Base-by-base conservation (phyloP, 305 asterid species). In the Caryopteris hybrid region DNA sequence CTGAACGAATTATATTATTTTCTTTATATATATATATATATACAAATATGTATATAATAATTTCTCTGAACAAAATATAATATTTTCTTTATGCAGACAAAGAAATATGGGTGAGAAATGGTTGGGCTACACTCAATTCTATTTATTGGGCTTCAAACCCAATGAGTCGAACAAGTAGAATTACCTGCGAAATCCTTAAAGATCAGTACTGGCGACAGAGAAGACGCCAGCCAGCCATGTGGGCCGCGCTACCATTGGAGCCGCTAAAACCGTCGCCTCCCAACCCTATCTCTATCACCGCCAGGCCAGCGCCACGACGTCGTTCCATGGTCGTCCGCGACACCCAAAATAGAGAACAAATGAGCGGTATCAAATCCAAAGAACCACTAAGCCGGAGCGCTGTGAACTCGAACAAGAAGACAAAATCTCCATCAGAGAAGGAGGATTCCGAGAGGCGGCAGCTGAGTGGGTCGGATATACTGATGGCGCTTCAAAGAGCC, bases 391-490 rank as follows among this genome's bases (percentile, higher is more conserved):
- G 16, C 21, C 70, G 9, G 12, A 33, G 29, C 21, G 41, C 54
- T n/a, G 52, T 11, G 11, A 61, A 61, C 38, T 41, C 25, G 8
- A 25, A 14, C 2, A 29, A 43, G 16, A 25, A 60, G 42, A 38
- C 34, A 23, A 10, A 31, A 16, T 10, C 38, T 21, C 50, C 45
- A n/a, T 20, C 29, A 7, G 46, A 33, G 11, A 41, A 20, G 78
- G 22, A 14, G 47, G 27, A 50, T 6, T 14, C 22, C 8, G 48
- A 67, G 27, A 27, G 18, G 53, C 22, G 14, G 50, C 64, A 64
- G 67, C 72, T 72, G 50, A 72, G 74, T 12, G 84, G 84, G n/a
- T 76, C 81, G 25, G 81, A 73, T 64, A 65, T 79, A 38, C 71
- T 76, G 50, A 72, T 64, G 71, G 84, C 84, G 18, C 79, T 79